Evolutionary conservation across 2,329 filamentous ascomycete species (phyloP).

Genomic region (Fusarium transvaalense): DNA sequence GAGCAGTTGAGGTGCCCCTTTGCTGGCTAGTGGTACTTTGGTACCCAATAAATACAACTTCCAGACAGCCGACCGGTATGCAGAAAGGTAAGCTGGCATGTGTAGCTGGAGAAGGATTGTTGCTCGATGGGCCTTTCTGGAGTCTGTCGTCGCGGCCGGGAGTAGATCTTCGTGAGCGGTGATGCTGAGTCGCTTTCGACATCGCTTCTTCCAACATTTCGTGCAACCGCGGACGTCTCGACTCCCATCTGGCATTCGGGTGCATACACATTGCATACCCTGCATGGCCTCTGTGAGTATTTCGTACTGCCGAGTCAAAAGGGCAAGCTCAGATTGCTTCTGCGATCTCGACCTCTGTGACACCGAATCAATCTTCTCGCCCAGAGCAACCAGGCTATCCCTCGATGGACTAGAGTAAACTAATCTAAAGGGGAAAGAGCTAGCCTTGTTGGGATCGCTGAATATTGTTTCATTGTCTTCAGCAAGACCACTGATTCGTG

Average conservation of each 20-base stretch:
- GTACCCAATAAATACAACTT: slow-evolving; percentile 29
- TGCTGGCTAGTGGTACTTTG: neutral
- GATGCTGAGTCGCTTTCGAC: slow-evolving; percentile 34
- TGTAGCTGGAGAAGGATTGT: slow-evolving; percentile 65
- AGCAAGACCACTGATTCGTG: slow-evolving; percentile 27
- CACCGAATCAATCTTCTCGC: neutral
- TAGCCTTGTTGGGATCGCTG: slow-evolving; percentile 49
- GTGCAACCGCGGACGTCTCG: slow-evolving; percentile 17
- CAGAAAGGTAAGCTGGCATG: slow-evolving; percentile 60
- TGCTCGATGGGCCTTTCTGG: slow-evolving; percentile 24
- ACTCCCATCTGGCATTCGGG: neutral
- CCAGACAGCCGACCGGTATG: slow-evolving; percentile 41
- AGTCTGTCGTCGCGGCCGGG: slow-evolving; percentile 21
- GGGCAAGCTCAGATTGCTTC: slow-evolving; percentile 12
- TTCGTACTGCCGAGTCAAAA: slow-evolving; percentile 26
- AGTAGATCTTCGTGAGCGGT: slow-evolving; percentile 44
- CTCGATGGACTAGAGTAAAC: slow-evolving; percentile 5
- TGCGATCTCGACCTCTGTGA: neutral
- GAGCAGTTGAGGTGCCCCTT: neutral
- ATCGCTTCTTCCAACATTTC: slow-evolving; percentile 30
- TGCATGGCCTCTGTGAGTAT: slow-evolving; percentile 25
- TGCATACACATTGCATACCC: slow-evolving; percentile 32
- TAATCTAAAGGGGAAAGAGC: slow-evolving; percentile 6
- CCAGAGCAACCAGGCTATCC: neutral
- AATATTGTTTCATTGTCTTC: slow-evolving; percentile 57